Evolutionary conservation across 1,139 yeast species (phyloP), one percentile per base, ranked within the genome.

Genomic region (Diutina siamensis): DNA sequence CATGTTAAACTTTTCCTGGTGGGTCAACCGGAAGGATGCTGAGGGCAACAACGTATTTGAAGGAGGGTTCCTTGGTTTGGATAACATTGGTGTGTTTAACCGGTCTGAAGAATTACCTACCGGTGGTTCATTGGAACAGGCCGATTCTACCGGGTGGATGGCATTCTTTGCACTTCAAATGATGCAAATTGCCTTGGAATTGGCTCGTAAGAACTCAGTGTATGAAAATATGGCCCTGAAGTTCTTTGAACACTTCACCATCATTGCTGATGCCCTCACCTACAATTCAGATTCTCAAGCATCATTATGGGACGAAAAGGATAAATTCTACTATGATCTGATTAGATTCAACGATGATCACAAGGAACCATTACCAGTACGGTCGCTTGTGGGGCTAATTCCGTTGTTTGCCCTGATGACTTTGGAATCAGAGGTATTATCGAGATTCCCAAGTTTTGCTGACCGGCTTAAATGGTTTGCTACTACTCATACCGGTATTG

Each of bases 111-210:
- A 95, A 1, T 71, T 86, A 56, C 97, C 97, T 32, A 86, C 95
- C 1, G 97, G 97, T 35, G 96, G 97, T 46, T 77, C 74, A 44
- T 71, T 89, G 53, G 95, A 88, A 61, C 97, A 89, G 64, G 96
- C 97, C 1, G 97, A 89, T 62, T 86, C 95, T 27, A 89, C 97
- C 7, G 97, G 97, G 40, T 89, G 97, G 97, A 86, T 89, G 95
- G 97, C 96, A 0, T 89, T 92, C 67, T 89, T 82, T 65, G 79
- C 86, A 35, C 69, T 89, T 54, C 94, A 86, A 60, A 88, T 89
- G 97, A 74, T 89, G 62, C 89, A 88, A 60, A 89, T 89, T 59
- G 94, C 97, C 0, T 73, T 89, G 54, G 97, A 89, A 62, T 74
- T 89, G 56, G 85, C 97, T 32, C 87, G 85, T 60, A 78, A 83